These are phyloP conservation scores for Talaromyces sp. DNA, from an alignment of 2,329 filamentous ascomycete species.

Conservation along the genomic window DNA sequence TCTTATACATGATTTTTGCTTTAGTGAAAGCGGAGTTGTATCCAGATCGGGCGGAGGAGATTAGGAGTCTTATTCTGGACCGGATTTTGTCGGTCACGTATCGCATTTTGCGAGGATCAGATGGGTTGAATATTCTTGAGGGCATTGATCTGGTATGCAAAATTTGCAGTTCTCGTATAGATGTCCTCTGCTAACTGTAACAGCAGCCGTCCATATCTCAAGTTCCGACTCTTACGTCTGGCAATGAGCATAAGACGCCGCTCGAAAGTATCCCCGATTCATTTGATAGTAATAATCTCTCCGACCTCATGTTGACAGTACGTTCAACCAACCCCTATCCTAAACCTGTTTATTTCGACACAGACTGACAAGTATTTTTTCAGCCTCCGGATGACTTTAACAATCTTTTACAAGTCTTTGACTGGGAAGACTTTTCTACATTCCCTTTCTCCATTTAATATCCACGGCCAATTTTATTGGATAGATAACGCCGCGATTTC, in stretches of 20 bases:
- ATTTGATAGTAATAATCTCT: slow-evolving; percentile 16
- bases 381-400: slow-evolving; percentile 20
- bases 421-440: slow-evolving; percentile 20
- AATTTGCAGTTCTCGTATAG: too few relatives aligned
- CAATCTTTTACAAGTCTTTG: slow-evolving; percentile 18
- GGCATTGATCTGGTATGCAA: slow-evolving; percentile 17
- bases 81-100: slow-evolving; percentile 35
- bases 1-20: slow-evolving; percentile 35
- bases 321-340: not conserved
- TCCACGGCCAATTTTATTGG: not conserved
- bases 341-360: not conserved
- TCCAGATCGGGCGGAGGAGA: slow-evolving; percentile 31
- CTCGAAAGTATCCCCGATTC: slow-evolving; percentile 11
- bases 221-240: slow-evolving; percentile 6
- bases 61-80: slow-evolving; percentile 36
- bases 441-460: slow-evolving; percentile 13
- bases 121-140: slow-evolving; percentile 1
- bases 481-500: not conserved
- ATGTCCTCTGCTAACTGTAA: too few relatives aligned
- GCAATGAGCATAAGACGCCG: slow-evolving; percentile 1
- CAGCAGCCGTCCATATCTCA: slow-evolving; percentile 9
- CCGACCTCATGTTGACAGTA: slow-evolving; percentile 18
- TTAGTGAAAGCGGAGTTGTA: slow-evolving; percentile 35
- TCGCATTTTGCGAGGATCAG: slow-evolving; percentile 32
- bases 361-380: not conserved